phyloP scores from a whole-genome alignment of 139 green algal species.

The Auxenochlorella pyrenoidosa region DNA sequence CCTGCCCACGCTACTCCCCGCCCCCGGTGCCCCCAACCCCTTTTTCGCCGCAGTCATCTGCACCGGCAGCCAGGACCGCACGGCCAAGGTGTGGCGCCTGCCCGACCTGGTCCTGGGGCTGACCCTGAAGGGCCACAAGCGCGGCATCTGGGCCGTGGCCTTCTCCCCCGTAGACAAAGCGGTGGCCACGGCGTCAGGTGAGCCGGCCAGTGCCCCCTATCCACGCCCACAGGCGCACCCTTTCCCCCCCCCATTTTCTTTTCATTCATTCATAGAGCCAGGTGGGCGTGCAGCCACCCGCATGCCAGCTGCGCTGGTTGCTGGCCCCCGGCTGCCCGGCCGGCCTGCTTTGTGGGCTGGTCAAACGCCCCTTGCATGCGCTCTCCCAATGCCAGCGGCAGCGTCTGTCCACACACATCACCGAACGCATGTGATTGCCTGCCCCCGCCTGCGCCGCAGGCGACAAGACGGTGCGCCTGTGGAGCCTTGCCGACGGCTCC shows the following conservation, averaged over 20 bases:
- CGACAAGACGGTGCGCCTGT: slow-evolving; percentile 93
- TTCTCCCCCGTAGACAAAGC: slow-evolving; percentile 91
- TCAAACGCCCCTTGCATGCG: background rate
- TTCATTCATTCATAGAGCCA: no score
- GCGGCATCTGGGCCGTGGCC: slow-evolving; percentile 92
- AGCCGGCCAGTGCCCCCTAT: background rate
- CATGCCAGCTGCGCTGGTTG: no score
- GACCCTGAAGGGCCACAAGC: slow-evolving; percentile 86
- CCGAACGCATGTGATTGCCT: no score
- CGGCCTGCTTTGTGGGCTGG: background rate
- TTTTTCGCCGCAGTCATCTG: slow-evolving; percentile 71
- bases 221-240: no score
- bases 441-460: background rate
- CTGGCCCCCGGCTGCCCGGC: background rate
- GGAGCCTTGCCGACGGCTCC: slow-evolving; percentile 79
- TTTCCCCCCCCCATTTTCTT: no score
- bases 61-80: slow-evolving; percentile 88
- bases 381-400: no score
- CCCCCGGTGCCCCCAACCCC: background rate
- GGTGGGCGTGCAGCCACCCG: no score
- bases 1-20: background rate
- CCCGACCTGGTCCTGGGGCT: slow-evolving; percentile 72
- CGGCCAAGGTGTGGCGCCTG: slow-evolving; percentile 87
- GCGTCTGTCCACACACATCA: no score
- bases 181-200: slow-evolving; percentile 65